These are phyloP conservation scores for Pleodorina starrii DNA, from an alignment of 139 green algal species.

Conservation along the genomic window DNA sequence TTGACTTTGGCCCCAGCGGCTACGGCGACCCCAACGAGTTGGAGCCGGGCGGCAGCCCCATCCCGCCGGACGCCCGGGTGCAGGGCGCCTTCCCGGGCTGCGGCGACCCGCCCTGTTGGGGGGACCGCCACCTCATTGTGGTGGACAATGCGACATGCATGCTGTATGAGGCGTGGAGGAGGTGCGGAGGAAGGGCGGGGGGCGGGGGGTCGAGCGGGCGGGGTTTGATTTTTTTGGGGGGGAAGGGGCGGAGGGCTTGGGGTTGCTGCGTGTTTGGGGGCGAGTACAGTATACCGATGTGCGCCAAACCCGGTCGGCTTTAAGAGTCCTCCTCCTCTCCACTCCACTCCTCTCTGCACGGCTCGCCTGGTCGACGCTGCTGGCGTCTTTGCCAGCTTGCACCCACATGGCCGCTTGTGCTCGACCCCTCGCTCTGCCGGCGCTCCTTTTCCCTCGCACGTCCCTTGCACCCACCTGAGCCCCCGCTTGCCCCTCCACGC, in stretches of 20 bases:
- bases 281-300: no score
- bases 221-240: background rate
- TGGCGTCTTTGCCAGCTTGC: no score
- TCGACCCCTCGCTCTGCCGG: no score
- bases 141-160: constrained; percentile 51
- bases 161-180: constrained; percentile 34
- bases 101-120: constrained; percentile 35
- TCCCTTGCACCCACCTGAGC: background rate
- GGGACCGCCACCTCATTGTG: constrained; percentile 55
- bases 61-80: background rate
- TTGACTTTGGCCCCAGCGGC: constrained; percentile 12
- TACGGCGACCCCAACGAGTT: background rate
- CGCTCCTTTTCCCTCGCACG: no score
- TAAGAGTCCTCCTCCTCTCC: no score
- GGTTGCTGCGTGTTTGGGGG: no score
- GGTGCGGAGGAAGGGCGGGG: background rate
- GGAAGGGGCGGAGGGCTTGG: background rate
- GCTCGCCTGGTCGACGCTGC: no score
- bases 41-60: background rate
- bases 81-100: constrained; percentile 45
- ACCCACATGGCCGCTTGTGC: no score
- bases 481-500: background rate
- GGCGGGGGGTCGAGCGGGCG: background rate
- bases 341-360: no score
- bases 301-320: no score